Conservation (phyloP, 345 rosid genomes). For the Gossypium herbaceum region DNA sequence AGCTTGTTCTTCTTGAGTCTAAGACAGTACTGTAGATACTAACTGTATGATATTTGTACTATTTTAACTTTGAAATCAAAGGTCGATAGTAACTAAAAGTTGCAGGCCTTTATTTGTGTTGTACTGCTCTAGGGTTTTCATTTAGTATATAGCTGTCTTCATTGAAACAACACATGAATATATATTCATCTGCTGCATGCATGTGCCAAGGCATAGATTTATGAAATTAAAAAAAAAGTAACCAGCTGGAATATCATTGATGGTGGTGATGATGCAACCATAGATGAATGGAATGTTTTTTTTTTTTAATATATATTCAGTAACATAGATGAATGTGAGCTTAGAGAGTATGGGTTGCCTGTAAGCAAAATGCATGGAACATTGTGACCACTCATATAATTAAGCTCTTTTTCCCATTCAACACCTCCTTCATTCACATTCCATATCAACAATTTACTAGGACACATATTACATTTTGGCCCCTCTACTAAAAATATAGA, state of each 20-base stretch:
- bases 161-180: background rate
- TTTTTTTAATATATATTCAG: no score
- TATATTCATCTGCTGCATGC: background rate
- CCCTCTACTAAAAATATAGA: no score
- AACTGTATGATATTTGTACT: background rate
- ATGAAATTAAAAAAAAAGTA: background rate
- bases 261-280: background rate
- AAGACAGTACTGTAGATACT: background rate
- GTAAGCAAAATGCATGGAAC: conserved; percentile 29
- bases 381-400: conserved; percentile 24
- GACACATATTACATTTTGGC: background rate
- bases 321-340: background rate
- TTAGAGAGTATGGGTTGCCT: background rate
- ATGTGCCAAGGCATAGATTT: background rate
- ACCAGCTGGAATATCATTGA: conserved; percentile 1
- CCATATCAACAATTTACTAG: conserved; percentile 34
- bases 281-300: no score
- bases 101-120: background rate
- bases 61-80: conserved; percentile 8
- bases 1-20: background rate
- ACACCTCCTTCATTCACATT: conserved; percentile 56
- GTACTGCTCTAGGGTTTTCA: background rate
- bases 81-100: background rate
- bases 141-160: background rate
- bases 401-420: conserved; percentile 48